A percentile compares a stretch with the other conserved stretches of the same genome.
Conservation (phyloP, 2,329 filamentous ascomycete genomes). For the Diaporthe citriasiana region DNA sequence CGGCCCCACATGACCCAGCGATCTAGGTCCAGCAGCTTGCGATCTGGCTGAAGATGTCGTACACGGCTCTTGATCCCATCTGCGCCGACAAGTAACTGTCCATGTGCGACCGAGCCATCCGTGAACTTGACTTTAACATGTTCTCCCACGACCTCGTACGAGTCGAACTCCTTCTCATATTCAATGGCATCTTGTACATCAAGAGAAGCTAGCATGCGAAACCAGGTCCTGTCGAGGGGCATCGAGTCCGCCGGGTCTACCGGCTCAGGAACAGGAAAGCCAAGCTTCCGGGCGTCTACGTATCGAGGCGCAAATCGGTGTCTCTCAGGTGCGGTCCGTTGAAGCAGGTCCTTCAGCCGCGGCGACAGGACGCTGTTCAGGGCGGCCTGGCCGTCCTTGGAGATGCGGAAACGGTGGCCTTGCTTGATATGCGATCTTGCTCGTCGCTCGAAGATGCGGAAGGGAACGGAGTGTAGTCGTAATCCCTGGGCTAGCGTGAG, state of each 20-base stretch:
- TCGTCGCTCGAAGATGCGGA: conserved; percentile 50
- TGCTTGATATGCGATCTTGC: conserved; percentile 45
- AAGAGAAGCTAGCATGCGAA: conserved; percentile 48
- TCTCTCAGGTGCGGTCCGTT: conserved; percentile 45
- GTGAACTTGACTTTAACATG: conserved; percentile 46
- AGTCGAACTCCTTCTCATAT: conserved; percentile 50
- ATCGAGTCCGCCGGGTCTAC: conserved; percentile 42
- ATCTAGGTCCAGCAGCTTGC: conserved; percentile 49
- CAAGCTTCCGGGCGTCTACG: conserved; percentile 47
- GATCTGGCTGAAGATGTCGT: conserved; percentile 50
- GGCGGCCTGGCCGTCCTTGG: conserved; percentile 46
- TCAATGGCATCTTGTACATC: conserved; percentile 48
- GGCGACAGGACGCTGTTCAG: conserved; percentile 48
- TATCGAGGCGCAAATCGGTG: conserved; percentile 48
- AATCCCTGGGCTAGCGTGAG: conserved; percentile 55
- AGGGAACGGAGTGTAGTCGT: conserved; percentile 49
- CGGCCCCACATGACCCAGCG: conserved; percentile 52
- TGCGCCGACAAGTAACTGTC: conserved; percentile 50
- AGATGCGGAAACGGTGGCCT: conserved; percentile 51
- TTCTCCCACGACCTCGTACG: conserved; percentile 44
- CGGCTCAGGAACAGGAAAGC: conserved; percentile 44
- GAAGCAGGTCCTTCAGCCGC: conserved; percentile 44
- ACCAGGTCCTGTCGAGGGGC: conserved; percentile 50
- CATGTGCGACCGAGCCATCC: conserved; percentile 47
- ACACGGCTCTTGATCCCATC: conserved; percentile 51